phyloP scores from a whole-genome alignment of 768 basidiomycete genomes.

The Calocera cornea region DNA sequence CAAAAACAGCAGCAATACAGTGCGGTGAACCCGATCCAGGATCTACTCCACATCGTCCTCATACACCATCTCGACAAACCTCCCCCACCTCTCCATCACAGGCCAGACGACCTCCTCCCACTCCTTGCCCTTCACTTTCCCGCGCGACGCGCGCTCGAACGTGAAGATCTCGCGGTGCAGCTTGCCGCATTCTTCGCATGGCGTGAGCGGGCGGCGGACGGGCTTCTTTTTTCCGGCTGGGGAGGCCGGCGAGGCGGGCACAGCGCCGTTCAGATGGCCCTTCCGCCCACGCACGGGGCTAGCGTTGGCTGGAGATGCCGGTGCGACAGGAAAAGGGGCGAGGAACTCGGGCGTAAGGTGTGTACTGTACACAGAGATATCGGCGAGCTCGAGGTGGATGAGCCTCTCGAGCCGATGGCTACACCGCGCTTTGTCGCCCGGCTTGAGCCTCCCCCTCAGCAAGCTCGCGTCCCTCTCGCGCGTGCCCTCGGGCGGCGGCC shows the following conservation, averaged over 20 bases:
- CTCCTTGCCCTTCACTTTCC: conserved; percentile 49
- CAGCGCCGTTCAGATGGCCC: conserved; percentile 4
- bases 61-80: conserved; percentile 31
- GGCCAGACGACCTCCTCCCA: conserved; percentile 64
- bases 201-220: not conserved
- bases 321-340: not conserved
- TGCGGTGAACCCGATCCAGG: not conserved
- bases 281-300: not conserved
- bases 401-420: conserved; percentile 68
- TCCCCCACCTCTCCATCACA: conserved; percentile 66
- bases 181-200: conserved; percentile 26
- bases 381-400: conserved; percentile 67
- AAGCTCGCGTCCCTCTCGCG: conserved; percentile 30
- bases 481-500: conserved; percentile 42
- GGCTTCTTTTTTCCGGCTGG: not conserved
- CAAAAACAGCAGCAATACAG: not conserved
- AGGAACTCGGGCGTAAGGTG: conserved; percentile 35
- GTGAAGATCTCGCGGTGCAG: conserved; percentile 70
- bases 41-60: not conserved
- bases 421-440: conserved; percentile 47
- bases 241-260: not conserved
- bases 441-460: conserved; percentile 50
- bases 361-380: conserved; percentile 42
- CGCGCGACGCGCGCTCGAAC: conserved; percentile 38
- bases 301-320: not conserved